A percentile compares a stretch with the other conserved stretches of the same genome.
Evolutionary conservation across 768 basidiomycete genomes (phyloP).

Genomic region (Cyclocybe cylindracea): DNA sequence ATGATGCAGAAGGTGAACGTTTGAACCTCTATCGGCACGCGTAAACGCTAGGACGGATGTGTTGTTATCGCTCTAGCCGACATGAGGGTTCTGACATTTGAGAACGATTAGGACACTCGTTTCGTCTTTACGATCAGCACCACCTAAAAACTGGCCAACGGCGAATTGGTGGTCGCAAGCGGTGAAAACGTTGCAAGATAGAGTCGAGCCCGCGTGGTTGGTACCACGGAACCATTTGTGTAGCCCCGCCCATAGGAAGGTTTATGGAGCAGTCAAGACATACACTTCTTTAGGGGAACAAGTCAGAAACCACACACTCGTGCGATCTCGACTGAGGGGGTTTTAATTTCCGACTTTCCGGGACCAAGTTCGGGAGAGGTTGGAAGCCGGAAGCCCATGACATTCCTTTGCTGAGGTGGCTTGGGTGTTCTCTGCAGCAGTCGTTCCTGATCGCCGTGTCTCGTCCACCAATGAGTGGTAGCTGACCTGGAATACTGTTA

Average conservation of each 20-base stretch:
- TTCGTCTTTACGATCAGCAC: background rate
- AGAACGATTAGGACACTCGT: too few species aligned
- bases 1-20: too few species aligned
- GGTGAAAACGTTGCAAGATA: background rate
- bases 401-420: background rate
- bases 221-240: background rate
- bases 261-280: too few species aligned
- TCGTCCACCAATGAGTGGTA: background rate
- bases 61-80: too few species aligned
- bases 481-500: too few species aligned
- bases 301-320: background rate
- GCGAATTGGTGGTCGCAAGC: background rate
- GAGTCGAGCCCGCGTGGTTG: background rate
- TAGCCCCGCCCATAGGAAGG: background rate
- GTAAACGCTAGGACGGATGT: too few species aligned
- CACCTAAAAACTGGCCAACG: background rate
- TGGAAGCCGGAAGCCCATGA: background rate
- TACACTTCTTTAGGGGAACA: too few species aligned
- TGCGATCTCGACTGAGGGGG: background rate
- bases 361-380: background rate
- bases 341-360: constrained; percentile 13
- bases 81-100: too few species aligned
- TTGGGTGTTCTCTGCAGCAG: background rate
- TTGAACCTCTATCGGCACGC: too few species aligned
- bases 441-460: background rate